A percentile compares a stretch with the other conserved stretches of the same genome.
Conservation (phyloP, 352 stramenopile species). For the Phytophthora podocarpi region DNA sequence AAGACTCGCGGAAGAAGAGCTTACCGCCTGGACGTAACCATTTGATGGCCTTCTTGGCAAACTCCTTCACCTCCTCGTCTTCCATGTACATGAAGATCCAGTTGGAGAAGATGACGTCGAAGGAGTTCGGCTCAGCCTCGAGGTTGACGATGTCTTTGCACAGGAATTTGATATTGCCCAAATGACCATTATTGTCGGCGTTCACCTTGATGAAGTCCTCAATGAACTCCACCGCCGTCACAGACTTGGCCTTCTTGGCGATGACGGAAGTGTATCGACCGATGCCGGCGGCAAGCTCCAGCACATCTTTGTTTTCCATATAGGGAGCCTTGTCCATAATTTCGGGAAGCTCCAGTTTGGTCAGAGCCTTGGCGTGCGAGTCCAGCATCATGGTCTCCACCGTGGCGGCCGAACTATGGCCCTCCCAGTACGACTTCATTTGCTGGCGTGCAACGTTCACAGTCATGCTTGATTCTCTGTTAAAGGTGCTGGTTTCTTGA, state of each 20-base stretch:
- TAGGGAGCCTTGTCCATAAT: slow-evolving; percentile 71
- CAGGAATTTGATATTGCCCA: slow-evolving; percentile 66
- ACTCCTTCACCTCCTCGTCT: slow-evolving; percentile 58
- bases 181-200: slow-evolving; percentile 45
- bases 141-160: slow-evolving; percentile 75
- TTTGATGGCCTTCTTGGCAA: slow-evolving; percentile 64
- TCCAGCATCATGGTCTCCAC: slow-evolving; percentile 90
- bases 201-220: slow-evolving; percentile 79
- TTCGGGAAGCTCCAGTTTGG: slow-evolving; percentile 75
- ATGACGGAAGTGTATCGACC: slow-evolving; percentile 72
- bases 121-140: slow-evolving; percentile 55
- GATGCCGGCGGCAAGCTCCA: slow-evolving; percentile 71
- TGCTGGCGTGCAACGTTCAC: slow-evolving; percentile 54
- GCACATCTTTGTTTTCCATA: slow-evolving; percentile 65
- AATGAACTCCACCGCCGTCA: slow-evolving; percentile 81
- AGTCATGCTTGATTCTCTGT: slow-evolving; percentile 35
- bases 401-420: slow-evolving; percentile 62
- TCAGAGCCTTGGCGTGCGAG: slow-evolving; percentile 79
- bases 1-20: slow-evolving; percentile 75
- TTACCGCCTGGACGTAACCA: slow-evolving; percentile 68
- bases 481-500: slow-evolving; percentile 10
- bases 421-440: slow-evolving; percentile 86
- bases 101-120: slow-evolving; percentile 79
- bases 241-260: slow-evolving; percentile 45
- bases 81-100: slow-evolving; percentile 81